A percentile compares a stretch with the other conserved stretches of the same genome.
These are phyloP conservation scores for Euphrasia confusa DNA, from an alignment of 257 asterid genomes.

Conservation along the genomic window DNA sequence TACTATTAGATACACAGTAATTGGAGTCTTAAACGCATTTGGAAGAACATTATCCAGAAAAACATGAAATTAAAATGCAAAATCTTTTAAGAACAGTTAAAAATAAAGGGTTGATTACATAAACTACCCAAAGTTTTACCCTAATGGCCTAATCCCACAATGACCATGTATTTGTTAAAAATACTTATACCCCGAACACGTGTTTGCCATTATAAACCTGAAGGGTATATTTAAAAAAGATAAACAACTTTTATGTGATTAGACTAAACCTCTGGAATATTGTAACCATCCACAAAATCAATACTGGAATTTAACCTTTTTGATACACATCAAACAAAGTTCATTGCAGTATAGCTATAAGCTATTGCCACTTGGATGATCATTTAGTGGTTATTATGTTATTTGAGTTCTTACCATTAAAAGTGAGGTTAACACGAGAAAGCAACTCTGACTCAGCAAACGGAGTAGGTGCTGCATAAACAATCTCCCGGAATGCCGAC, in stretches of 20 bases:
- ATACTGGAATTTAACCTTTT: not conserved
- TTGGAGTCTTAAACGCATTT: slow-evolving; percentile 13
- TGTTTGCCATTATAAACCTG: not conserved
- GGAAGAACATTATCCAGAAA: not conserved
- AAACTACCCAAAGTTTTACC: not conserved
- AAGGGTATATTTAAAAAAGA: not conserved
- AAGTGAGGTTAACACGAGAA: slow-evolving; percentile 31
- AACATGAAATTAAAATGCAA: not conserved
- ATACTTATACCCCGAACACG: not conserved
- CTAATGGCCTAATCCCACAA: not conserved
- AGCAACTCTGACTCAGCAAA: slow-evolving; percentile 50
- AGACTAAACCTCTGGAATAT: not conserved
- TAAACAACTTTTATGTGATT: not conserved
- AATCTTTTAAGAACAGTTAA: not conserved
- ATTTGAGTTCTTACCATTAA: slow-evolving; percentile 36
- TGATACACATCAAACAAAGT: slow-evolving; percentile 10
- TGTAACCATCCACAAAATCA: not conserved
- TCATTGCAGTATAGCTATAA: not conserved
- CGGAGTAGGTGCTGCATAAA: slow-evolving; percentile 75
- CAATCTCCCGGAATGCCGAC: slow-evolving; percentile 60
- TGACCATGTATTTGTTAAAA: not conserved
- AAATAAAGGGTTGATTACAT: not conserved
- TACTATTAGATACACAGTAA: not conserved
- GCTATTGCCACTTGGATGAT: not conserved
- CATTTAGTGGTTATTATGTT: not conserved